phyloP scores from a whole-genome alignment of 352 stramenopile genomes.

The Phytophthora tentaculata region DNA sequence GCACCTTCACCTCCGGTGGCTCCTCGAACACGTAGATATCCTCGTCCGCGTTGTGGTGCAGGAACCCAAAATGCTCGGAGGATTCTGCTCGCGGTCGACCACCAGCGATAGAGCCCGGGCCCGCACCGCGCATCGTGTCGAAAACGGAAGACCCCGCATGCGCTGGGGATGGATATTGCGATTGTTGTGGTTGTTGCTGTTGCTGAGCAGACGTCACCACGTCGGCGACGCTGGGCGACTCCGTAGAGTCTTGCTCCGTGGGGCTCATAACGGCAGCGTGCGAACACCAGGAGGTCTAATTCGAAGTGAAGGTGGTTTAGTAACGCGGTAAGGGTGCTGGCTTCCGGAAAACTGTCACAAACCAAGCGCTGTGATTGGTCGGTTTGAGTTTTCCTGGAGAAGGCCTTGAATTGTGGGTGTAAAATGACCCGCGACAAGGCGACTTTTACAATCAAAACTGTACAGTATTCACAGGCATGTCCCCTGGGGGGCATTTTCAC shows the following conservation, averaged over 20 bases:
- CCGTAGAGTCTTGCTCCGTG: constrained; percentile 26
- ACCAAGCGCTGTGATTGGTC: constrained; percentile 22
- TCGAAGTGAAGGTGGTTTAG: constrained; percentile 24
- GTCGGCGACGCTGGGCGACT: constrained; percentile 23
- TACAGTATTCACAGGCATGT: no score
- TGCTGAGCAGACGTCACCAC: constrained; percentile 25
- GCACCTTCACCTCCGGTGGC: constrained; percentile 59
- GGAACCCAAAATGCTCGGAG: constrained; percentile 52
- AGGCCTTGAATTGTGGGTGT: constrained; percentile 21
- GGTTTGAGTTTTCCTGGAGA: constrained; percentile 1
- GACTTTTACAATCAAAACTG: neutral
- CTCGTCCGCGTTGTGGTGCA: constrained; percentile 61
- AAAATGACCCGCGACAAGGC: constrained; percentile 22
- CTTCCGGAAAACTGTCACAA: constrained; percentile 26
- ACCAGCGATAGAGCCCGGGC: constrained; percentile 32
- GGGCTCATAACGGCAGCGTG: constrained; percentile 22
- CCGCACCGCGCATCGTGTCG: constrained; percentile 44
- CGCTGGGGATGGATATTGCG: constrained; percentile 2
- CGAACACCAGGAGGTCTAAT: constrained; percentile 6
- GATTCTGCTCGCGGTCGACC: constrained; percentile 25
- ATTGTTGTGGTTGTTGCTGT: constrained; percentile 14
- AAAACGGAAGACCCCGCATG: constrained; percentile 39
- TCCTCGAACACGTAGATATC: constrained; percentile 84
- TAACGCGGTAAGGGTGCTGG: constrained; percentile 23
- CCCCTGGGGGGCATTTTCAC: no score